A percentile compares a stretch with the other conserved stretches of the same genome.
Evolutionary conservation across 306 rosid genomes (phyloP).

Genomic region (Mimosa pudica): DNA sequence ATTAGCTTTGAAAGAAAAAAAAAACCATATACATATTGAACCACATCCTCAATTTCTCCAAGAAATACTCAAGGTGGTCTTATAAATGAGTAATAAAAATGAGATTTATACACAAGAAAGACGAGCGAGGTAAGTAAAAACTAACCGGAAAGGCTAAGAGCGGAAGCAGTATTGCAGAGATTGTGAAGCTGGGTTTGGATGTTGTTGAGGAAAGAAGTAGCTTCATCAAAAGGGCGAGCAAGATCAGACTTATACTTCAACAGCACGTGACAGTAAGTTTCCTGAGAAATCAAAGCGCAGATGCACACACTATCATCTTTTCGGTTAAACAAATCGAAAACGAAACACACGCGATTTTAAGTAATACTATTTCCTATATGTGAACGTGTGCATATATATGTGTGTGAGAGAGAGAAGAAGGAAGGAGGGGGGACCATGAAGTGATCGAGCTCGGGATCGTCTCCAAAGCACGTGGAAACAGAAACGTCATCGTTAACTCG

Average conservation of each 20-base stretch:
- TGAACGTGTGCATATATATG: too few species aligned
- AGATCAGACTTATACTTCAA: conserved; percentile 87
- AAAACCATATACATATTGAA: too few species aligned
- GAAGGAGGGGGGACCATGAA: conserved; percentile 78
- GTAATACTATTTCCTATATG: neutral
- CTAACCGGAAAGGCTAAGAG: conserved; percentile 71
- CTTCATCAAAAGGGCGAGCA: conserved; percentile 87
- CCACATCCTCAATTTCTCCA: too few species aligned
- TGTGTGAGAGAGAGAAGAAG: conserved; percentile 5
- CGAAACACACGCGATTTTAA: conserved; percentile 23
- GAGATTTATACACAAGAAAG: neutral
- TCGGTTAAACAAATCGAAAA: neutral
- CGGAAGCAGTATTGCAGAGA: conserved; percentile 69
- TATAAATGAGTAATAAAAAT: neutral
- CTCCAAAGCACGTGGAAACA: conserved; percentile 88
- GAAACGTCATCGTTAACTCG: conserved; percentile 61
- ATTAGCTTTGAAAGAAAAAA: too few species aligned
- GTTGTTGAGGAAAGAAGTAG: conserved; percentile 81
- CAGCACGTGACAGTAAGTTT: conserved; percentile 83
- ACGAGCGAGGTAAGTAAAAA: conserved; percentile 26
- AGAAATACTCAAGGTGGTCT: too few species aligned
- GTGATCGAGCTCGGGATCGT: conserved; percentile 99
- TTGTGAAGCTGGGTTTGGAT: conserved; percentile 75
- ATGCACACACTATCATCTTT: neutral
- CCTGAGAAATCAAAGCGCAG: conserved; percentile 43